Evolutionary conservation across 1,284 basidiomycete genomes (phyloP), one percentile per base, ranked within the genome.

Genomic region (Rhodotorula sp.): DNA sequence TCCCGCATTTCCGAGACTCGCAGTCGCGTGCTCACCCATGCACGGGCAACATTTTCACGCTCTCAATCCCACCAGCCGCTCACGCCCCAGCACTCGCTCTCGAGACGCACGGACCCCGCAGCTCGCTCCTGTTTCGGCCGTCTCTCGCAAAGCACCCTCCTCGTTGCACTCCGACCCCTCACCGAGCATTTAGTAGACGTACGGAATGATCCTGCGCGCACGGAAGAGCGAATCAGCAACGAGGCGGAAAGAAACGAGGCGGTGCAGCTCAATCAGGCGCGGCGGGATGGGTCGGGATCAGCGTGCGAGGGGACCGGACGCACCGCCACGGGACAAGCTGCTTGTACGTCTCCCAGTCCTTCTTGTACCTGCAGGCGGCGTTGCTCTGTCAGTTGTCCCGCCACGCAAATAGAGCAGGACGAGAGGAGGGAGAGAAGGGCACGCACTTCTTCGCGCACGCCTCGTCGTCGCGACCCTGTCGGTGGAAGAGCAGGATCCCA

Each of bases 391-490:
- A 39, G 64, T 17, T 13, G 50, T 48, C 17, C 13, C 44, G 5
- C 44, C 29, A 2, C 53, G 39, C 25, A 32, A 29, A 29, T 17
- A 19, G 27, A 59, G 7, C n/a, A 22, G n/a, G 22, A 44, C 1
- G 48, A 29, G 34, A 32, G 17, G 12, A 25, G 15, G 39, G 25
- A 27, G 62, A n/a, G n/a, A n/a, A n/a, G n/a, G n/a, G n/a, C n/a
- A 81, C 86, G 67, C 76, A 92, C 91, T 97, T 97, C 80, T 89
- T 86, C 80, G 88, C 85, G 82, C 97, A 99, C 36, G 89, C 89
- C 81, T 95, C 93, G 78, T 98, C 95, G 81, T 99, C 97, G 53
- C 97, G 87, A 71, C 84, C 84, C 83, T 97, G 93, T 67, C 97
- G 86, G 82, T 99, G 97, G 37, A 94, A 85, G 70, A 99, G 89